phyloP scores from a whole-genome alignment of 2,329 filamentous ascomycete species.

The Trichoderma oligosporum region DNA sequence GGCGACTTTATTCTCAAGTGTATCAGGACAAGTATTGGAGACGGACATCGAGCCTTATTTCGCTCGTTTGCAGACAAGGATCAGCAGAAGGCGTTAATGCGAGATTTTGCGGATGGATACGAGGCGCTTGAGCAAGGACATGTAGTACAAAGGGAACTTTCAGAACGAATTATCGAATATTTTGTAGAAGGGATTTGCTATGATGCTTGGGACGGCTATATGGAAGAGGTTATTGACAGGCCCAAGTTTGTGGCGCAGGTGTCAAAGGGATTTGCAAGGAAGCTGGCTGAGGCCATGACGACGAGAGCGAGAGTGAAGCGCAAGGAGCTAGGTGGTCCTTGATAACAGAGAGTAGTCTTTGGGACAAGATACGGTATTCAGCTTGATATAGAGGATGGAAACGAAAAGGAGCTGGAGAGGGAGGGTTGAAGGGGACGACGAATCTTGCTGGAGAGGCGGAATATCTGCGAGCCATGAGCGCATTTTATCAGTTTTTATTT shows the following conservation, averaged over 20 bases:
- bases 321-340: conserved; percentile 30
- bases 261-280: conserved; percentile 32
- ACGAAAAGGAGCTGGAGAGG: background rate
- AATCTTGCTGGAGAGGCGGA: no score
- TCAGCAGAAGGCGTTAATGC: conserved; percentile 31
- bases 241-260: conserved; percentile 32
- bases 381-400: background rate
- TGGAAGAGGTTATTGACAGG: conserved; percentile 28
- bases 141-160: conserved; percentile 26
- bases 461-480: no score
- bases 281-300: conserved; percentile 26
- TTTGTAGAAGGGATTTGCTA: conserved; percentile 34
- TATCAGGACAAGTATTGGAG: conserved; percentile 30
- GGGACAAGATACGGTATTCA: background rate
- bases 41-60: conserved; percentile 34
- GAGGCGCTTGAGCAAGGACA: conserved; percentile 30
- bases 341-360: background rate
- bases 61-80: conserved; percentile 27
- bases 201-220: conserved; percentile 26
- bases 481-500: background rate
- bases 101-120: conserved; percentile 36
- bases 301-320: conserved; percentile 28
- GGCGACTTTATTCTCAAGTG: conserved; percentile 30
- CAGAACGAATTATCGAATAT: conserved; percentile 29
- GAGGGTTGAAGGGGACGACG: no score